These are phyloP conservation scores for Diplosphaera chodatii DNA, from an alignment of 139 green algal genomes.

Conservation along the genomic window DNA sequence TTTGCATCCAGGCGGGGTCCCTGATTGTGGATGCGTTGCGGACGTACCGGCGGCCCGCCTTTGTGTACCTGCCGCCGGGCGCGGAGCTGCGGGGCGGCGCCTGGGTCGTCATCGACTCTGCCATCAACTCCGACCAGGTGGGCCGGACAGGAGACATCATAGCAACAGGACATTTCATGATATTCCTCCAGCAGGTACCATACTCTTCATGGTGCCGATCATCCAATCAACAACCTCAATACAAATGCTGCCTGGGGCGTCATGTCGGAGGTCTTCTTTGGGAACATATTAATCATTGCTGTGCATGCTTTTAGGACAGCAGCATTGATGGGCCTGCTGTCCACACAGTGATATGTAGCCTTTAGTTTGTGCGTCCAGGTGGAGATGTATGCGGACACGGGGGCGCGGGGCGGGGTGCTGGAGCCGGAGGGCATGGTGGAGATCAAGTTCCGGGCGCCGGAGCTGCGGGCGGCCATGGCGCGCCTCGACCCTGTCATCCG, in stretches of 20 bases:
- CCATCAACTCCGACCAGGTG: conserved; percentile 77
- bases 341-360: too few species aligned
- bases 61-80: conserved; percentile 91
- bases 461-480: conserved; percentile 84
- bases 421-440: conserved; percentile 96
- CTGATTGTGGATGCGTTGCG: conserved; percentile 93
- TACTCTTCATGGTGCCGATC: too few species aligned
- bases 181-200: too few species aligned
- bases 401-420: conserved; percentile 79
- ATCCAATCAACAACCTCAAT: too few species aligned
- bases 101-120: conserved; percentile 96
- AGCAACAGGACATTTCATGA: too few species aligned
- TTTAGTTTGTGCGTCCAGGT: too few species aligned
- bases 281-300: too few species aligned
- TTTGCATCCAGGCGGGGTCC: conserved; percentile 87
- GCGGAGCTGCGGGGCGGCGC: conserved; percentile 94
- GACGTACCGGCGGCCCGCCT: conserved; percentile 83
- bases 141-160: too few species aligned
- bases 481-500: conserved; percentile 72
- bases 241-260: too few species aligned
- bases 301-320: too few species aligned
- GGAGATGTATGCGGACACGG: conserved; percentile 79
- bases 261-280: too few species aligned
- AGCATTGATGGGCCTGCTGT: too few species aligned
- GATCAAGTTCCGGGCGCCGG: conserved; percentile 90